phyloP scores from a whole-genome alignment of 1,284 basidiomycete species.

The Gomphus bonarii region DNA sequence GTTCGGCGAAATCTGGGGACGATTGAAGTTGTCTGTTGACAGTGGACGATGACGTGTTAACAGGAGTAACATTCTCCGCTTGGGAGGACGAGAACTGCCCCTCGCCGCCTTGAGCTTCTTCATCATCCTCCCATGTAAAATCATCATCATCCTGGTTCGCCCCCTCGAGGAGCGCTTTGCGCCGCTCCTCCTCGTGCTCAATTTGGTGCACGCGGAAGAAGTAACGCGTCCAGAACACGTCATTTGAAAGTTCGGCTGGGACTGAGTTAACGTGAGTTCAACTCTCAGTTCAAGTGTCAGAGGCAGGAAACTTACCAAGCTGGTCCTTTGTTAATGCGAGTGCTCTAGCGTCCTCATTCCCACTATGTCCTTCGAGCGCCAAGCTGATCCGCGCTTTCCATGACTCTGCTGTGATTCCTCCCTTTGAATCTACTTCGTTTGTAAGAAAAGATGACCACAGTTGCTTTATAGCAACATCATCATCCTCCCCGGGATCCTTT shows the following conservation, averaged over 20 bases:
- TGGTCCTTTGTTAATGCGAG: slow-evolving; percentile 48
- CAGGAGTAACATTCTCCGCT: slow-evolving; percentile 16
- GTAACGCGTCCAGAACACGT: slow-evolving; percentile 84
- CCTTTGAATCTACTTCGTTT: slow-evolving; percentile 38
- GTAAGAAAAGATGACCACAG: slow-evolving; percentile 55
- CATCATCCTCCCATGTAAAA: slow-evolving; percentile 76
- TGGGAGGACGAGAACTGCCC: slow-evolving; percentile 23
- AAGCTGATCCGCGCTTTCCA: slow-evolving; percentile 45
- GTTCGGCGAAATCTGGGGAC: neutral
- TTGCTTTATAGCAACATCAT: slow-evolving; percentile 33
- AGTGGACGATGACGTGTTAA: slow-evolving; percentile 14
- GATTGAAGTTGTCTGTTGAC: slow-evolving; percentile 1
- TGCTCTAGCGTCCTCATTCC: slow-evolving; percentile 35
- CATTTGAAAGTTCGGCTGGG: slow-evolving; percentile 54
- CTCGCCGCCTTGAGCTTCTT: slow-evolving; percentile 35
- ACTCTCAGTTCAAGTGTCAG: slow-evolving; percentile 5
- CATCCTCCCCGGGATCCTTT: slow-evolving; percentile 65
- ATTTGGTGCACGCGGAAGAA: slow-evolving; percentile 89
- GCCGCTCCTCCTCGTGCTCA: slow-evolving; percentile 69
- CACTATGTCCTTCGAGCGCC: slow-evolving; percentile 35
- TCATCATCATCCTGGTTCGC: slow-evolving; percentile 58
- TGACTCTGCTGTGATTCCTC: slow-evolving; percentile 42
- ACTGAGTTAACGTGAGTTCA: slow-evolving; percentile 34
- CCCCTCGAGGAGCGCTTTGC: slow-evolving; percentile 72
- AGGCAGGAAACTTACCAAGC: slow-evolving; percentile 39